Conservation (phyloP, 1,139 yeast species). For the Eremothecium cymbalariae region DNA sequence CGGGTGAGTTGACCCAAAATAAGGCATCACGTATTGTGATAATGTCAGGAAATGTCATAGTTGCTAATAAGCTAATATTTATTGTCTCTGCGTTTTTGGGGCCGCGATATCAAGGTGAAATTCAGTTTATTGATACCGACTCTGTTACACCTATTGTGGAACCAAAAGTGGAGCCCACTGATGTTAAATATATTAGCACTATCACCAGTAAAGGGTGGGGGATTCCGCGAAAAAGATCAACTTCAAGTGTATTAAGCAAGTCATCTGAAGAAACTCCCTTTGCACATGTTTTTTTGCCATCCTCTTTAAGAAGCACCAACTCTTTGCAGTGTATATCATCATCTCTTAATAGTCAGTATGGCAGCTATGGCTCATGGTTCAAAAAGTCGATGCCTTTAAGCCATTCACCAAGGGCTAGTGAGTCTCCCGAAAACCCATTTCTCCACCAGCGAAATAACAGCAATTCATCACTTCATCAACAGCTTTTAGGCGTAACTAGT, state of each 20-base stretch:
- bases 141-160: constrained; percentile 2
- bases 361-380: constrained; percentile 32
- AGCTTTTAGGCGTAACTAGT: constrained; percentile 6
- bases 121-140: constrained; percentile 3
- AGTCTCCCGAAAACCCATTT: constrained; percentile 20
- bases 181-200: constrained; percentile 7
- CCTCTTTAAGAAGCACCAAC: constrained; percentile 28
- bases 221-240: constrained; percentile 23
- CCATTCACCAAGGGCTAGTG: constrained; percentile 20
- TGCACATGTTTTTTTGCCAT: constrained; percentile 30
- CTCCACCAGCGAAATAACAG: constrained; percentile 22
- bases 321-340: constrained; percentile 29
- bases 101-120: constrained; percentile 20
- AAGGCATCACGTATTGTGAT: constrained; percentile 45
- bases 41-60: constrained; percentile 53
- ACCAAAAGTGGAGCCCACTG: background rate
- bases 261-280: constrained; percentile 24
- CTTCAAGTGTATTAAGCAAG: constrained; percentile 18
- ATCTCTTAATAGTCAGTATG: constrained; percentile 27
- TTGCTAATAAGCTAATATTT: constrained; percentile 51
- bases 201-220: constrained; percentile 29
- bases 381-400: constrained; percentile 24
- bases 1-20: constrained; percentile 26
- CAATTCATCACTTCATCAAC: constrained; percentile 23
- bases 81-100: constrained; percentile 42